Conservation (phyloP, 345 rosid genomes). For the Corchorus olitorius region DNA sequence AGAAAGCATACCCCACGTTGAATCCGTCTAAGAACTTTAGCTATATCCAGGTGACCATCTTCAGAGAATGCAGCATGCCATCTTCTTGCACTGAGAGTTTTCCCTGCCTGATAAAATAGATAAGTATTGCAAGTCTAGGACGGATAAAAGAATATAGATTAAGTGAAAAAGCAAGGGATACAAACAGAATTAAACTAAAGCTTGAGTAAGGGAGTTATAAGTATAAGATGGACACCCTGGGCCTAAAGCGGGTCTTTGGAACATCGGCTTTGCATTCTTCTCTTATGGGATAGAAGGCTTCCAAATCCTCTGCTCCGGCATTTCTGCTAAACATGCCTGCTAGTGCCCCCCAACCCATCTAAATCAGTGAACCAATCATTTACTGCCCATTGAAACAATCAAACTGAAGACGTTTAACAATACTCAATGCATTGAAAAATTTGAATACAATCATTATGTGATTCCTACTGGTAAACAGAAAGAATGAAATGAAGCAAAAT, state of each 20-base stretch:
- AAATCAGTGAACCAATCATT: conserved; percentile 17
- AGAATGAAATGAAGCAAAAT: conserved; percentile 8
- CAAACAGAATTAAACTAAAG: conserved; percentile 8
- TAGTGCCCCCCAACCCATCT: conserved; percentile 44
- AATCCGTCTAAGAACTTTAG: conserved; percentile 79
- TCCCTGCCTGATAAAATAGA: conserved; percentile 62
- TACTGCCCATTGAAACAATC: conserved; percentile 16
- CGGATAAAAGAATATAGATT: background rate
- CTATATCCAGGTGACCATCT: conserved; percentile 87
- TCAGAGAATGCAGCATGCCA: conserved; percentile 88
- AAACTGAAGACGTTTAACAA: conserved; percentile 1
- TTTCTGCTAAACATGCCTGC: conserved; percentile 35
- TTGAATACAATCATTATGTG: too few relatives aligned
- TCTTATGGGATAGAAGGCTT: conserved; percentile 71
- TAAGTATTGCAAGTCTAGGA: background rate
- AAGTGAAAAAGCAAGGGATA: background rate
- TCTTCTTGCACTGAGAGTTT: conserved; percentile 86
- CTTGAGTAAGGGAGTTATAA: background rate
- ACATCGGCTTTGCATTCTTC: conserved; percentile 65
- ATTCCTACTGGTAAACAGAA: background rate
- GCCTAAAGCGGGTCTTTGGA: conserved; percentile 75
- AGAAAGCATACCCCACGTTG: conserved; percentile 75
- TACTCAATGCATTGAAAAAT: background rate
- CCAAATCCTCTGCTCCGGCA: conserved; percentile 63
- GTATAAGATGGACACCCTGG: conserved; percentile 47